Base-by-base conservation (phyloP, 441 rosid species). In the Populus tomentosa region DNA sequence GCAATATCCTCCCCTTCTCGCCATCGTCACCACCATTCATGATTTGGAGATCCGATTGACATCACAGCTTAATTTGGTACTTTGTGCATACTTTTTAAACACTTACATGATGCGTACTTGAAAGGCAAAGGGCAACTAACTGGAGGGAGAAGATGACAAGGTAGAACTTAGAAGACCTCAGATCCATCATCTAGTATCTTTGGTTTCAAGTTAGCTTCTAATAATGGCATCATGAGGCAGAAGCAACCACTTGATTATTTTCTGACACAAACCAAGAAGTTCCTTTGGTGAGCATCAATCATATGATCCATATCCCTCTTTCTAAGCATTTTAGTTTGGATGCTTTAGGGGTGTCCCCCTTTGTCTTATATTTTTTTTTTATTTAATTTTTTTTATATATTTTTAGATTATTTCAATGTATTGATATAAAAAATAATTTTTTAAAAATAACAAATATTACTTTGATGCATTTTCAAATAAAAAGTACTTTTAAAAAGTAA, bases 121-220 rank as follows among this genome's bases (percentile, higher is more conserved):
- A 75, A 1, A 67, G 33, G 46, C 28, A 7, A 50, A 1, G 9
- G n/a, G 76, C 76, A 62, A 16, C 76, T 14, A 73, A 73, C 76
- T 35, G 2, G 2, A 23, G 11, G 42, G 53, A 63, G 13, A 63
- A 73, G 2, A 35, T 2, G 69, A 73, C 24, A 62, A 23, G 21
- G 53, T 35, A 33, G 76, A 26, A 26, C 28, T 26, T 26, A 26
- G 28, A 62, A 73, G 69, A 53, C 42, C 33, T 53, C 7, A 62
- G 32, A 30, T 63, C 70, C 59, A 59, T 32, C 59, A 59, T 32
- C 18, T 1, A 2, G 28, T 66, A 6, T 75, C 77, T 75, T 75
- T 56, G 56, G 69, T 26, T 75, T 69, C 0, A 75, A 75, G 73
- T 13, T 68, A 75, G 20, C 72, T 50, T 75, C 33, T 67, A n/a